Evolutionary conservation across 805 yeast species (phyloP), one percentile per base, ranked within the genome.

Genomic region (Nakazawaea pomicola): DNA sequence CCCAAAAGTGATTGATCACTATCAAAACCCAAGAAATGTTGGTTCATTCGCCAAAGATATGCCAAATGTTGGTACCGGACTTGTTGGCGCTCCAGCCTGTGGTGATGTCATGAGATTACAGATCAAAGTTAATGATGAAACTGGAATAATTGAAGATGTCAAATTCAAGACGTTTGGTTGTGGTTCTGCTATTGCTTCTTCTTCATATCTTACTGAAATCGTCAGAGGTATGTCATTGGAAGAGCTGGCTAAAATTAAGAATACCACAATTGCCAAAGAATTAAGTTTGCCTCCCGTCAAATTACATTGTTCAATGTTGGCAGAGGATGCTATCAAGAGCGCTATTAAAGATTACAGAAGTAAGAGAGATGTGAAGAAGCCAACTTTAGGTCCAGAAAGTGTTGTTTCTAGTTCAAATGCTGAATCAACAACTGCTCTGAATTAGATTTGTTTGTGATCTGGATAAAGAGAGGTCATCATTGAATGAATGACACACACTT

Each of bases 111-210:
- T 93, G 96, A 83, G 95, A 67, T 74, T 93, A 49, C 98, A 93
- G 63, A 93, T 93, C 56, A 79, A 90, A 60, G 99, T 93, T 8
- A 82, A 83, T 49, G 97, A 90, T 55, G 80, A 74, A 43, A 79
- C 95, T 18, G 99, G 99, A 1, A 72, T 86, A 40, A 93, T 93
- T 52, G 80, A 86, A 61, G 96, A 93, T 61, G 99, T 91, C 48
- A 91, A 89, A 64, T 93, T 93, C 68, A 93, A 93, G 76, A 93
- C 99, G 4, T 93, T 93, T 67, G 99, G 99, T n/a, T 93, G 99
- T 62, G 99, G 99, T 33, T 80, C 93, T 2, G 99, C 99, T 39
- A 93, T 93, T 60, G 99, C 99, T 1, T 85, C 95, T 2, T 84
- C 95, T 8, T 86, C 96, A 1, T 93, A 84, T 61, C 93, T 93